Percentiles rank a stretch among this genome's conserved stretches.
Evolutionary conservation across 805 yeast species (phyloP).

Genomic region (Candida chauliodis): DNA sequence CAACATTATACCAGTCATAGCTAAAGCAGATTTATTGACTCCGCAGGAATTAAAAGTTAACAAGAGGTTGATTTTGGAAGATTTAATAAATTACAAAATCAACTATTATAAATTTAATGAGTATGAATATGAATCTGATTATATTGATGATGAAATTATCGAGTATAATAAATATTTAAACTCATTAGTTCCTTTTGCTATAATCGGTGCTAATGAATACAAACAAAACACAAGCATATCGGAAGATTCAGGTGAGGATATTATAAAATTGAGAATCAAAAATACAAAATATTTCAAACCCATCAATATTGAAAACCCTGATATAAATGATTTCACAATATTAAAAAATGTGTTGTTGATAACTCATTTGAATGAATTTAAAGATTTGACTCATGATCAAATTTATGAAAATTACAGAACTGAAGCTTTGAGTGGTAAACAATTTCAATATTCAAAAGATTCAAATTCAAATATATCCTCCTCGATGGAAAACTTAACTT

Average conservation of each 20-base stretch:
- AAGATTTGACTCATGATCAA: slow-evolving; percentile 83
- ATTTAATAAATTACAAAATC: slow-evolving; percentile 63
- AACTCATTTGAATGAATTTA: slow-evolving; percentile 82
- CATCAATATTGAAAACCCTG: slow-evolving; percentile 66
- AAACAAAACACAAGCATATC: slow-evolving; percentile 34
- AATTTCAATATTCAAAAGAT: slow-evolving; percentile 30
- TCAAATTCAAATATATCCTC: not conserved
- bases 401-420: slow-evolving; percentile 89
- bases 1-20: slow-evolving; percentile 41
- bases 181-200: slow-evolving; percentile 61
- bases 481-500: not conserved
- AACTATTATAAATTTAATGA: slow-evolving; percentile 73
- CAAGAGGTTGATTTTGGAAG: slow-evolving; percentile 72
- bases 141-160: slow-evolving; percentile 58
- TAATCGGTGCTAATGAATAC: slow-evolving; percentile 66
- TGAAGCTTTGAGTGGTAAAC: slow-evolving; percentile 69
- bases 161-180: slow-evolving; percentile 65
- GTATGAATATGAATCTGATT: slow-evolving; percentile 49
- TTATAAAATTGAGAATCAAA: slow-evolving; percentile 51
- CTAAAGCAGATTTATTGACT: slow-evolving; percentile 43
- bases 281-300: slow-evolving; percentile 48
- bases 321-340: slow-evolving; percentile 74
- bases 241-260: slow-evolving; percentile 22
- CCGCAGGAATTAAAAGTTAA: slow-evolving; percentile 53
- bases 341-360: slow-evolving; percentile 76